Percentiles rank a stretch among this genome's conserved stretches.
Conservation (phyloP, 2,329 filamentous ascomycete genomes). For the Botrytis hyacinthi region DNA sequence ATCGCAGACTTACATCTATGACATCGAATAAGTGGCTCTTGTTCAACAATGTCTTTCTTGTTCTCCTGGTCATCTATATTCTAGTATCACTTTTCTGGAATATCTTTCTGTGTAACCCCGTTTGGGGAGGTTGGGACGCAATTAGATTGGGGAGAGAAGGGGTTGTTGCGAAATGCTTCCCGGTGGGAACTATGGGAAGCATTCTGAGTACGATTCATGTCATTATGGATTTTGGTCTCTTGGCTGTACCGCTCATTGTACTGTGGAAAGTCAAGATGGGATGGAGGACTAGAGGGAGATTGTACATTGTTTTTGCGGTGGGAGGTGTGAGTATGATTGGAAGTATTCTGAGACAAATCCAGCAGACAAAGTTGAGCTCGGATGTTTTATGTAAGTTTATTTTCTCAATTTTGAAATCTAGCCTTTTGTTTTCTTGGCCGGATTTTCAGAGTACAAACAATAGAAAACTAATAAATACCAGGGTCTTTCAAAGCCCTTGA, state of each 20-base stretch:
- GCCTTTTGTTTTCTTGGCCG: too few species aligned
- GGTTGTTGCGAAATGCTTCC: background rate
- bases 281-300: constrained; percentile 35
- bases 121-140: constrained; percentile 17
- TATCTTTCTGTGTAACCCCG: background rate
- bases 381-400: constrained; percentile 13
- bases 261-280: constrained; percentile 40
- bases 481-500: constrained; percentile 33
- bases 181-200: constrained; percentile 26
- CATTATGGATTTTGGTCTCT: constrained; percentile 39
- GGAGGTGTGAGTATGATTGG: constrained; percentile 39
- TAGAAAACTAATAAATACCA: background rate
- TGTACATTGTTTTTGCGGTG: constrained; percentile 39
- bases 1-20: constrained; percentile 40
- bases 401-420: background rate
- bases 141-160: constrained; percentile 6
- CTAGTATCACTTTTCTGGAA: constrained; percentile 14
- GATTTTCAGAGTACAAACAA: background rate
- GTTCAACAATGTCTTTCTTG: constrained; percentile 36
- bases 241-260: constrained; percentile 40
- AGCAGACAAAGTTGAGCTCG: constrained; percentile 19
- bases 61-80: background rate
- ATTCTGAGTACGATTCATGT: constrained; percentile 39
- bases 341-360: constrained; percentile 37
- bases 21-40: constrained; percentile 36